These are phyloP conservation scores for Gloeostereum incarnatum DNA, from an alignment of 768 basidiomycete genomes.

Conservation along the genomic window DNA sequence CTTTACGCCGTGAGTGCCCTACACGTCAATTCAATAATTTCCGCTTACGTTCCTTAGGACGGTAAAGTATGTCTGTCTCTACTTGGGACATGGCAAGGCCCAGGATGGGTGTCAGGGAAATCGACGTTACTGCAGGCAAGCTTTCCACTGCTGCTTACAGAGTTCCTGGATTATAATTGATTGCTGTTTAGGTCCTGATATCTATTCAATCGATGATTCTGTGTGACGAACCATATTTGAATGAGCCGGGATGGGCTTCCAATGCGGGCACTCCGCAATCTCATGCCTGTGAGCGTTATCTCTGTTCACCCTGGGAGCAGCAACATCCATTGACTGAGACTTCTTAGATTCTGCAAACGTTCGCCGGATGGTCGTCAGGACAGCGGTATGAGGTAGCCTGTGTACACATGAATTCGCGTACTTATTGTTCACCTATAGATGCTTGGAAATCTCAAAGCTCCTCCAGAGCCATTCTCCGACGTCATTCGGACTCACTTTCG, in stretches of 20 bases:
- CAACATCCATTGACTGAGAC: conserved; percentile 7
- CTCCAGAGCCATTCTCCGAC: conserved; percentile 80
- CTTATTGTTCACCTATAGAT: conserved; percentile 48
- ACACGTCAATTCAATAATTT: conserved; percentile 1
- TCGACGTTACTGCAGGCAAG: conserved; percentile 81
- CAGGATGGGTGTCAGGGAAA: conserved; percentile 87
- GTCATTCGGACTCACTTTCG: conserved; percentile 89
- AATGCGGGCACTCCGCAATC: conserved; percentile 69
- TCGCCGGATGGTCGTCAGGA: conserved; percentile 84
- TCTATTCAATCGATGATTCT: conserved; percentile 97
- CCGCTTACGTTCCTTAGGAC: conserved; percentile 35
- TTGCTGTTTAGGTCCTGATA: conserved; percentile 64
- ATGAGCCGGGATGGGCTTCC: conserved; percentile 84
- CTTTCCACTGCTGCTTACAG: conserved; percentile 1
- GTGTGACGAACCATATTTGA: conserved; percentile 88
- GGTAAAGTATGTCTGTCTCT: conserved; percentile 92
- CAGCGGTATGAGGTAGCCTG: conserved; percentile 47
- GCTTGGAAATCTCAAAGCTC: conserved; percentile 73
- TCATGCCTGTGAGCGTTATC: conserved; percentile 50
- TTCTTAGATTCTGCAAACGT: conserved; percentile 80
- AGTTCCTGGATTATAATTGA: neutral
- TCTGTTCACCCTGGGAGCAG: too few species aligned
- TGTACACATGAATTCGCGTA: neutral
- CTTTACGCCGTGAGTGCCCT: conserved; percentile 65
- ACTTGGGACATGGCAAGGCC: conserved; percentile 88